phyloP scores from a whole-genome alignment of 768 basidiomycete genomes.

The Lyophyllum shimeji region DNA sequence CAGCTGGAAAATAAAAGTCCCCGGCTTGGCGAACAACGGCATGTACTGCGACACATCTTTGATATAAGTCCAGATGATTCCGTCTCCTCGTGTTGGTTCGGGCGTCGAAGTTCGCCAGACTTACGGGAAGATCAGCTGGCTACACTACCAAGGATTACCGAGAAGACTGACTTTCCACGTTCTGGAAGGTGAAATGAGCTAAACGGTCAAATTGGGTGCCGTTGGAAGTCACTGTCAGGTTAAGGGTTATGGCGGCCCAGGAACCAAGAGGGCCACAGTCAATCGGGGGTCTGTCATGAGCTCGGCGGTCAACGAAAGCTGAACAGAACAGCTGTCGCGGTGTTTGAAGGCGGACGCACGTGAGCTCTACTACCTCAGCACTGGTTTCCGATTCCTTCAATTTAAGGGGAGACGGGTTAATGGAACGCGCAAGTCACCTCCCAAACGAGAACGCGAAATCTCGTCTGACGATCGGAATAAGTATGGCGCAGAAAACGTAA shows the following conservation, averaged over 20 bases:
- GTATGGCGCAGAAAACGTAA: slow-evolving; percentile 1
- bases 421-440: slow-evolving; percentile 33
- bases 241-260: slow-evolving; percentile 75
- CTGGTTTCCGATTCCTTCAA: slow-evolving; percentile 40
- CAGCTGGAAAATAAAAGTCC: slow-evolving; percentile 71
- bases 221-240: slow-evolving; percentile 76
- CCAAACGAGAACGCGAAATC: slow-evolving; percentile 76
- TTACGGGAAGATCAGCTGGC: slow-evolving; percentile 22
- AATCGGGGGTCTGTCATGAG: slow-evolving; percentile 55
- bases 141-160: neutral
- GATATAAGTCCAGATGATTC: slow-evolving; percentile 77
- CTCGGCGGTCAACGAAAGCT: neutral
- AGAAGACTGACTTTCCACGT: slow-evolving; percentile 63
- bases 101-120: slow-evolving; percentile 84
- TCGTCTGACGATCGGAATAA: slow-evolving; percentile 38
- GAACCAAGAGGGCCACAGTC: slow-evolving; percentile 69
- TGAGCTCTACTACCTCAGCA: slow-evolving; percentile 61
- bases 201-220: slow-evolving; percentile 77
- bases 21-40: slow-evolving; percentile 66
- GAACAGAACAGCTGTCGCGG: neutral
- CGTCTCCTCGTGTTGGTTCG: slow-evolving; percentile 63
- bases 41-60: slow-evolving; percentile 77
- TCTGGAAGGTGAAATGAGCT: slow-evolving; percentile 72
- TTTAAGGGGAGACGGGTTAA: neutral
- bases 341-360: slow-evolving; percentile 35